phyloP scores from a whole-genome alignment of 352 stramenopile genomes.

The Pythium scleroteichum region DNA sequence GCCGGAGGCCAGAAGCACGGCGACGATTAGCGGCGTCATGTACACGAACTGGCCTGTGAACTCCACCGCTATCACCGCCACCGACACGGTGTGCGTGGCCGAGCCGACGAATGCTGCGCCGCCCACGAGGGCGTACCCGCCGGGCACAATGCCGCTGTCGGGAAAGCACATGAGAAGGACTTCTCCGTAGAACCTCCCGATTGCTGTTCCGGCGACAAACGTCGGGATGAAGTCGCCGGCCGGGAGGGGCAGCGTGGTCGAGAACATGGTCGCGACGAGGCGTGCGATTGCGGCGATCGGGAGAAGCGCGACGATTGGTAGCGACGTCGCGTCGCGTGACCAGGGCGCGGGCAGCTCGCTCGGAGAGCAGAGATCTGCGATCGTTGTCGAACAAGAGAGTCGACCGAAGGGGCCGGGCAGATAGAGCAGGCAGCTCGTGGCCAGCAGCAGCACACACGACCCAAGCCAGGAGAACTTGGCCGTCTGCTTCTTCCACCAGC shows the following conservation, averaged over 20 bases:
- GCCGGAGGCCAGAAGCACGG: slow-evolving; percentile 47
- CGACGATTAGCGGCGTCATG: slow-evolving; percentile 58
- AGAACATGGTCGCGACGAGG: slow-evolving; percentile 44
- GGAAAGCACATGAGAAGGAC: slow-evolving; percentile 41
- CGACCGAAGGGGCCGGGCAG: slow-evolving; percentile 41
- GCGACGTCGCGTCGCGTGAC: slow-evolving; percentile 28
- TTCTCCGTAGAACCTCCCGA: slow-evolving; percentile 63
- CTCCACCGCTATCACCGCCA: slow-evolving; percentile 75
- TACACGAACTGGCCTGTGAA: slow-evolving; percentile 76
- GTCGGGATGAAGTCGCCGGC: slow-evolving; percentile 64
- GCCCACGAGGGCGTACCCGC: slow-evolving; percentile 69
- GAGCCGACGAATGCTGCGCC: slow-evolving; percentile 60
- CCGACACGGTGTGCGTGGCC: slow-evolving; percentile 66
- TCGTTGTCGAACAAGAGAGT: slow-evolving; percentile 31
- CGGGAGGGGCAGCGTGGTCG: slow-evolving; percentile 53
- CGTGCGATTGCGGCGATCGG: slow-evolving; percentile 36
- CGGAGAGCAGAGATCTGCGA: slow-evolving; percentile 36
- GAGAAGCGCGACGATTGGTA: slow-evolving; percentile 37
- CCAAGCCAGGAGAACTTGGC: slow-evolving; percentile 28
- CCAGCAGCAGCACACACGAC: slow-evolving; percentile 34
- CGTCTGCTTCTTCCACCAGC: slow-evolving; percentile 37
- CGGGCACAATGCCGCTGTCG: slow-evolving; percentile 37
- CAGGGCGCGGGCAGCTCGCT: slow-evolving; percentile 31
- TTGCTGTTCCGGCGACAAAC: slow-evolving; percentile 55
- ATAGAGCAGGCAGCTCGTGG: slow-evolving; percentile 41